phyloP scores from a whole-genome alignment of 257 asterid genomes.

The Voacanga thouarsii region DNA sequence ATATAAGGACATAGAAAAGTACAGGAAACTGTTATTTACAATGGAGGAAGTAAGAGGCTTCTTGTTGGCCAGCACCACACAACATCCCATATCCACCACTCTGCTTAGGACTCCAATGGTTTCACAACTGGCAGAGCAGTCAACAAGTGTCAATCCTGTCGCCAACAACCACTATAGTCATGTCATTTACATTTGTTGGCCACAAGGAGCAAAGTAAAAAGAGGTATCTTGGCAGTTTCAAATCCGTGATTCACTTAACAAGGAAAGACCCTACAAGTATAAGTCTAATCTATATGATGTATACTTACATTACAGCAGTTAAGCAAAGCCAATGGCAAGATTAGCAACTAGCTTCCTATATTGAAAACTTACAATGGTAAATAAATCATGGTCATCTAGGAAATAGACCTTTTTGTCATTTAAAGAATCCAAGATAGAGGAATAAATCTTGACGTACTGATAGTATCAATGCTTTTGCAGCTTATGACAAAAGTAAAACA shows the following conservation, averaged over 20 bases:
- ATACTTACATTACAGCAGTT: neutral
- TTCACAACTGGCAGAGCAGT: conserved; percentile 93
- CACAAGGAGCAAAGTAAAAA: no score
- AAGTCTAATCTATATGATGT: neutral
- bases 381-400: neutral
- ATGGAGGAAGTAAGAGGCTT: conserved; percentile 78
- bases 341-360: neutral
- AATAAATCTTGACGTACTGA: neutral
- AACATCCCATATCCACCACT: conserved; percentile 55
- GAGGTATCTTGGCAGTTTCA: neutral
- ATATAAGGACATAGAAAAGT: conserved; percentile 16
- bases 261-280: neutral
- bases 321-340: neutral
- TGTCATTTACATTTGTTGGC: neutral
- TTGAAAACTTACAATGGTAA: neutral
- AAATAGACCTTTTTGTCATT: neutral
- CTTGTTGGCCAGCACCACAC: conserved; percentile 89
- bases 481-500: neutral
- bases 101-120: conserved; percentile 52
- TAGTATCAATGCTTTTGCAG: neutral
- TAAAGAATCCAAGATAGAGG: neutral
- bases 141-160: conserved; percentile 73
- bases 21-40: conserved; percentile 37
- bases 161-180: conserved; percentile 13
- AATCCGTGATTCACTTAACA: neutral